Base-by-base conservation (phyloP, 768 basidiomycete species). In the Termitomyces sp. region DNA sequence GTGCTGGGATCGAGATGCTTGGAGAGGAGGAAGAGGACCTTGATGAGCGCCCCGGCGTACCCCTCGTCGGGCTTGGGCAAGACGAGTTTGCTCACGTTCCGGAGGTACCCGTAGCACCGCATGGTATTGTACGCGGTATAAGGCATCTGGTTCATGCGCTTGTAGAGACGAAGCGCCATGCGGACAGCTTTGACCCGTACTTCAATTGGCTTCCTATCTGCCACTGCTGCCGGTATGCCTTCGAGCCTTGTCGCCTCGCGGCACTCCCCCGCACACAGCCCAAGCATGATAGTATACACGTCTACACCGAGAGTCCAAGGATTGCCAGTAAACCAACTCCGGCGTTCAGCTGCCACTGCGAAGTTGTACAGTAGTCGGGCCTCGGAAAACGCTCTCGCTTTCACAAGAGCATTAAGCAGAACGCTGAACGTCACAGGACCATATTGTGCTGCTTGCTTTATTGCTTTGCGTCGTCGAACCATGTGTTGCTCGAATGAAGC, bases 241-340 rank as follows among this genome's bases (percentile, higher is more conserved):
- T 59, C 66, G 64, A 67, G 48, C 8, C 8, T 25, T 3, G n/a
- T 11, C n/a, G 43, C 49, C 0, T 51, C 7, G 11, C 25, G 25
- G 14, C n/a, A 75, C 64, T 81, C 78, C 3, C 66, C 62, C 1
- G 72, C 77, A 59, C 88, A 90, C 32, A 80, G 72, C 46, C 83
- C 76, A 55, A 93, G 66, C 83, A 91, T 89, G 48, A 80, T 70
- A 2, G 88, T 91, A 66, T 89, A 92, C 1, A 86, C 83, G 9
- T 84, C 75, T 2, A 84, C 70, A 8, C 84, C 81, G 19, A 92
- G 69, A 52, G 75, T 74, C 90, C 90, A 94, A 0, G 86, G 82
- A 44, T 71, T 55, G 21, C 59, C 44, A 23, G 69, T 59, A 17
- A 61, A 52, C 77, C 80, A 82, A 59, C 87, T 89, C 27, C 68